Percentiles rank a stretch among this genome's conserved stretches.
These are phyloP conservation scores for Trichosanthes cucumerina DNA, from an alignment of 306 rosid genomes.

Conservation along the genomic window DNA sequence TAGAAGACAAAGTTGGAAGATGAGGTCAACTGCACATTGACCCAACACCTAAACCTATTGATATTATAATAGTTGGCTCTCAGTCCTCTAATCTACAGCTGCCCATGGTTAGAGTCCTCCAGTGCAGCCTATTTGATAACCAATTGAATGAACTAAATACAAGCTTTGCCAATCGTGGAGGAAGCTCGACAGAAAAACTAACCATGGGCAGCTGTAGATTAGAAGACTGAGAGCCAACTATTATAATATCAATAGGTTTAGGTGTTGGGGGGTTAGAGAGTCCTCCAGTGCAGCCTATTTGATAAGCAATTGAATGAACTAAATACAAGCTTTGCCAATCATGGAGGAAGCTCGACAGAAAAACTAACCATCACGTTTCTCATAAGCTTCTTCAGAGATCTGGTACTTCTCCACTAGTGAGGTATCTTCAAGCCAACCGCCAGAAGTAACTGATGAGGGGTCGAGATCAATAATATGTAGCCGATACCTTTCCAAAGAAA, in stretches of 20 bases:
- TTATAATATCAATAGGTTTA: no score
- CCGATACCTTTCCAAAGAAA: slow-evolving; percentile 41
- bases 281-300: not conserved
- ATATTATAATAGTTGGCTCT: not conserved
- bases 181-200: slow-evolving; percentile 1
- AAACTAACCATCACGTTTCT: slow-evolving; percentile 54
- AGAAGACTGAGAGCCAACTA: no score
- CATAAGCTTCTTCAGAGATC: slow-evolving; percentile 78
- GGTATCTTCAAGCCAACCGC: slow-evolving; percentile 97
- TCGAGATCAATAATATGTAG: slow-evolving; percentile 73
- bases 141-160: not conserved
- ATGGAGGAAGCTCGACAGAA: not conserved
- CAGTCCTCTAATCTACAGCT: not conserved
- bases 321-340: not conserved
- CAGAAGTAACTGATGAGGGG: slow-evolving; percentile 78
- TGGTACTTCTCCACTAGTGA: slow-evolving; percentile 75
- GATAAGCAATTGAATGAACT: not conserved
- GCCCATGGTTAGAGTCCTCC: not conserved
- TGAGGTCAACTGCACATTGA: not conserved
- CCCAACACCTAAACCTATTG: not conserved
- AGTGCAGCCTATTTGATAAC: not conserved
- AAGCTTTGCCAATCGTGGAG: not conserved
- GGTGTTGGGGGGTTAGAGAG: no score
- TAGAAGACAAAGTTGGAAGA: not conserved
- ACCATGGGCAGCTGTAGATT: no score